Evolutionary conservation across 495 filamentous ascomycete genomes (phyloP).

Genomic region (Parachaetomium inaequale): DNA sequence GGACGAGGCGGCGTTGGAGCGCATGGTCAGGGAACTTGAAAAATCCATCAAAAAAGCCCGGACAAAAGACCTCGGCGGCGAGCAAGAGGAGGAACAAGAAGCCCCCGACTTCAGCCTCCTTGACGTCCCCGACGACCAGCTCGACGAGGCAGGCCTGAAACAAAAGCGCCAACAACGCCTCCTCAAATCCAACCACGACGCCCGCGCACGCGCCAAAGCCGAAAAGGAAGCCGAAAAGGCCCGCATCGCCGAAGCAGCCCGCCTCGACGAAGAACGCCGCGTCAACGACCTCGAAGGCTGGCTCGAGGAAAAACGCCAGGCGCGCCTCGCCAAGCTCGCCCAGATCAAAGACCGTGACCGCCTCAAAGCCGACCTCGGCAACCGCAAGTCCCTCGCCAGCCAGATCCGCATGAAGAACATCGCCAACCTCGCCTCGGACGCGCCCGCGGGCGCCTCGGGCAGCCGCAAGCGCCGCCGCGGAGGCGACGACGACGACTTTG

Average conservation of each 20-base stretch:
- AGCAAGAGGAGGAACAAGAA: slow-evolving; percentile 71
- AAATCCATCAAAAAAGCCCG: slow-evolving; percentile 79
- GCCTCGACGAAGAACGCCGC: slow-evolving; percentile 76
- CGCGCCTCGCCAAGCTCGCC: slow-evolving; percentile 67
- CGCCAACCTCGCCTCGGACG: slow-evolving; percentile 92
- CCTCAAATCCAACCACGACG: slow-evolving; percentile 91
- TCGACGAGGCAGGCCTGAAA: slow-evolving; percentile 86
- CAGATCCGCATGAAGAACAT: slow-evolving; percentile 98
- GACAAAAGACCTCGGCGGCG: slow-evolving; percentile 86
- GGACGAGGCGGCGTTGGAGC: slow-evolving; percentile 78
- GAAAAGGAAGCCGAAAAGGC: slow-evolving; percentile 92
- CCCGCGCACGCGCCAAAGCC: slow-evolving; percentile 82
- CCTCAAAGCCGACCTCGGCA: slow-evolving; percentile 86
- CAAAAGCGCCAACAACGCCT: slow-evolving; percentile 87
- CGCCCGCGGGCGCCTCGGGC: slow-evolving; percentile 49
- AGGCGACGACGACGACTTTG: slow-evolving; percentile 83
- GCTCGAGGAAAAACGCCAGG: slow-evolving; percentile 74
- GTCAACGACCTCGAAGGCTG: slow-evolving; percentile 82
- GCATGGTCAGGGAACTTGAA: slow-evolving; percentile 80
- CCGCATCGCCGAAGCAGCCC: slow-evolving; percentile 73
- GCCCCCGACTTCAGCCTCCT: slow-evolving; percentile 81
- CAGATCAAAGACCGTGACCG: slow-evolving; percentile 90
- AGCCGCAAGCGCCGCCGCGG: slow-evolving; percentile 77
- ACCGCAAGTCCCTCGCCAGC: slow-evolving; percentile 90
- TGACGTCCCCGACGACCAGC: slow-evolving; percentile 83